Conservation (phyloP, 768 basidiomycete species). For the Daedaleopsis sinensis region DNA sequence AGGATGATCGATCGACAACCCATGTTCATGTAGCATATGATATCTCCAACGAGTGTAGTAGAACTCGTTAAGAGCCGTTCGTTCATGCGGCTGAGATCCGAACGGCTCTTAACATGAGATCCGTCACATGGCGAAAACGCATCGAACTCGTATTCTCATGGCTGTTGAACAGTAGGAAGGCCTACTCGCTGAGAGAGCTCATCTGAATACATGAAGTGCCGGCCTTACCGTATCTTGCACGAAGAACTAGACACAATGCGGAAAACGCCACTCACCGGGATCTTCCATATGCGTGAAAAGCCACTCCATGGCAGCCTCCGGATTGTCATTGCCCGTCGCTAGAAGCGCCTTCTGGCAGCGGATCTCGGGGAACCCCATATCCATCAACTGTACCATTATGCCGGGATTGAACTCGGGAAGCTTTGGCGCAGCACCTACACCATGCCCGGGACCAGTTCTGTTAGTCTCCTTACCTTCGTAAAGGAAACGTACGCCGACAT, state of each 20-base stretch:
- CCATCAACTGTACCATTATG: constrained; percentile 76
- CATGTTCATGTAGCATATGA: too few relatives aligned
- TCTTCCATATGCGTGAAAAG: constrained; percentile 95
- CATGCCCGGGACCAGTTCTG: not conserved
- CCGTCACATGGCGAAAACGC: too few relatives aligned
- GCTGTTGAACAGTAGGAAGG: too few relatives aligned
- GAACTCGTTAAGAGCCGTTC: too few relatives aligned
- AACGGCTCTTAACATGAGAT: too few relatives aligned
- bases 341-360: constrained; percentile 90
- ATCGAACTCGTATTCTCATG: too few relatives aligned
- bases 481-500: not conserved
- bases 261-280: constrained; percentile 53
- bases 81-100: too few relatives aligned
- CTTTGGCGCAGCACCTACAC: constrained; percentile 32
- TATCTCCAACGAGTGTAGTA: too few relatives aligned
- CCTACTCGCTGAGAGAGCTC: too few relatives aligned
- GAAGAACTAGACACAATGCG: not conserved
- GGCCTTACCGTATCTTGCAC: too few relatives aligned
- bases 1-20: too few relatives aligned
- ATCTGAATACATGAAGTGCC: too few relatives aligned
- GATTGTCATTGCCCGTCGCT: constrained; percentile 77
- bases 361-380: constrained; percentile 88
- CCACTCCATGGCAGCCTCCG: constrained; percentile 94
- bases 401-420: constrained; percentile 72
- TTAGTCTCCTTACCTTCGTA: not conserved